Evolutionary conservation across 169 alveolate species (phyloP), one percentile per base, ranked within the genome.

Genomic region (Eimeria mitis): DNA sequence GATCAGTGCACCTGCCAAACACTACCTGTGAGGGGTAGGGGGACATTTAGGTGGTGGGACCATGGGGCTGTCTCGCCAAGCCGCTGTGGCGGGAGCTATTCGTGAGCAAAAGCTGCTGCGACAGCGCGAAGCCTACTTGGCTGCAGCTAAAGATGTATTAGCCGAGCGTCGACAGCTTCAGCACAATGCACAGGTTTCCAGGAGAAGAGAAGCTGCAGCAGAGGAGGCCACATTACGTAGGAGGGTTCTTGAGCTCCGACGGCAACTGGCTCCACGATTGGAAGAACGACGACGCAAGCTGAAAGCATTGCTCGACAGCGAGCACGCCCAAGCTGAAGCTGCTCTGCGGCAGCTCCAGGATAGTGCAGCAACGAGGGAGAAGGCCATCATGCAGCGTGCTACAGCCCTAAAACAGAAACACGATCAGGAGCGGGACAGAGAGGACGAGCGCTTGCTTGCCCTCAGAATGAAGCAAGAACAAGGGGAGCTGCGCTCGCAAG

Each of bases 11-110:
- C 76, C 56, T 52, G 42, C 59, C 28, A 83, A 31, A 19, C 3
- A 40, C 90, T 56, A 23, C 56, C 42, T 31, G 79, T 73, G 83
- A 40, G 83, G 19, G 37, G 37, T 6, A 73, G 2, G 34, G n/a
- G 40, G 34, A 44, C n/a, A 40, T 21, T 40, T 73, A 21, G 23
- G 11, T 4, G 11, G 25, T 59, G 54, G 52, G 25, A 42, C 25
- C 21, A 87, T 87, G 94, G 94, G 94, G 37, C 52, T 42, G 31
- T 87, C 94, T 8, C 94, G 94, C 61, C 94, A 65, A 40, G 94
- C 78, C 68, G 81, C 63, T 28, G 81, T 65, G 54, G 83, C 68
- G 23, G 94, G 81, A n/a, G 94, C 94, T 13, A 44, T 87, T 7
- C 94, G 52, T 11, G 83, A 87, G 71, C 94, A 87, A 40, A 65